Conservation (phyloP, 768 basidiomycete species). For the Calvatia gigantea region DNA sequence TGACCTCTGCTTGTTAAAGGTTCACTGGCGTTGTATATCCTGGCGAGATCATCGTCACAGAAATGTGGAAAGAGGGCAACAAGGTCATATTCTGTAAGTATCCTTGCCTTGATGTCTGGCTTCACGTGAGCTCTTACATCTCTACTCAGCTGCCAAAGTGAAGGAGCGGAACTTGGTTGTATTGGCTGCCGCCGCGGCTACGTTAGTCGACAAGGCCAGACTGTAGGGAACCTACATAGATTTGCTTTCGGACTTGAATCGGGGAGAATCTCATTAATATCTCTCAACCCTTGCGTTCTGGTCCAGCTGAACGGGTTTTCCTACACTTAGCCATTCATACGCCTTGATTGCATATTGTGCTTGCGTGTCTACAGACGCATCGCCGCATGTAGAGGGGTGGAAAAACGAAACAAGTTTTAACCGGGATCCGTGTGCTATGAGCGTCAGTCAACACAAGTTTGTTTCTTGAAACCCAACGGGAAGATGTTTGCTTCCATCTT, state of each 20-base stretch:
- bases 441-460: no score
- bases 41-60: conserved; percentile 91
- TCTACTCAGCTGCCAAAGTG: conserved; percentile 70
- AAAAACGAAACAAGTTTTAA: neutral
- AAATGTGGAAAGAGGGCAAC: conserved; percentile 96
- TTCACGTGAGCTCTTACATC: neutral
- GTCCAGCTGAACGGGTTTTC: neutral
- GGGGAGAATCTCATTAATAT: neutral
- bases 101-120: neutral
- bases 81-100: conserved; percentile 91
- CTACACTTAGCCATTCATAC: neutral
- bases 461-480: no score
- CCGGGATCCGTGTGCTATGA: no score
- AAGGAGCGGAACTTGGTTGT: conserved; percentile 79
- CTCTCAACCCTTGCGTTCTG: neutral
- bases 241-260: neutral
- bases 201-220: conserved; percentile 63
- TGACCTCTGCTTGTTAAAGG: conserved; percentile 29
- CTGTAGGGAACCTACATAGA: conserved; percentile 33
- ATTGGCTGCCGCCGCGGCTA: conserved; percentile 79
- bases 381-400: neutral
- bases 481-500: no score
- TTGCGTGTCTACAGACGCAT: neutral
- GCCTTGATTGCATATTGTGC: neutral
- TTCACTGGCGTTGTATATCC: conserved; percentile 93